Evolutionary conservation across 2,329 filamentous ascomycete genomes (phyloP), one percentile per base, ranked within the genome.

Genomic region (Penicillium expansum): DNA sequence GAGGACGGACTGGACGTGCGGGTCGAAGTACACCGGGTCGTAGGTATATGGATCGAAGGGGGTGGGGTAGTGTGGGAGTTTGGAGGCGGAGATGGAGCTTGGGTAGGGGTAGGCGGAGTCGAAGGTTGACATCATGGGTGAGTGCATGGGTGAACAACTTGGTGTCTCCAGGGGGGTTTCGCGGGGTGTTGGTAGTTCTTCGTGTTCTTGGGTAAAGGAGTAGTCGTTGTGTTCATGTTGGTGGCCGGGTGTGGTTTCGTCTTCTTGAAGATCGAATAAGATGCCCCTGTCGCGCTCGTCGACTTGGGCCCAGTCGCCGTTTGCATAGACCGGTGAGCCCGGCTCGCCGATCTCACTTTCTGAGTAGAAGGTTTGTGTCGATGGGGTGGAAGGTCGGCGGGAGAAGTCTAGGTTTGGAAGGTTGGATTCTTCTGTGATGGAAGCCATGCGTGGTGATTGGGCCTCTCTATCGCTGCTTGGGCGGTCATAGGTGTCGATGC

Each of bases 281-380:
- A 67, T 64, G 32, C 64, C 64, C 24, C 64, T 61, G 48, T 68
- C 74, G 44, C 64, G 63, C 38, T 57, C 64, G 51, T 66, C 58
- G 30, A 67, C 60, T 35, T 64, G 58, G 14, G 60, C 58, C 63
- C 65, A 66, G 50, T 67, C 63, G 22, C 64, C 63, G 37, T 67
- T 67, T 22, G 64, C 65, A 44, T 67, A 64, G 43, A 67, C 64
- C 0, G 67, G 64, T 6, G 68, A 69, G 11, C 70, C 70, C 2
- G 70, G 70, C 44, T 72, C 70, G 42, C 70, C 70, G 8, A 72
- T 65, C 4, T 71, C 69, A 20, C 64, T 66, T 47, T 65, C 68
- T 10, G 62, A 64, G 38, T 61, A 62, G 50, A 64, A 61, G 8
- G 62, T 59, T 42, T 63, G 57, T 7, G 57, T 56, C 16, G 66